Evolutionary conservation across 768 basidiomycete genomes (phyloP), one percentile per base, ranked within the genome.

Genomic region (Dentipellis fragilis): DNA sequence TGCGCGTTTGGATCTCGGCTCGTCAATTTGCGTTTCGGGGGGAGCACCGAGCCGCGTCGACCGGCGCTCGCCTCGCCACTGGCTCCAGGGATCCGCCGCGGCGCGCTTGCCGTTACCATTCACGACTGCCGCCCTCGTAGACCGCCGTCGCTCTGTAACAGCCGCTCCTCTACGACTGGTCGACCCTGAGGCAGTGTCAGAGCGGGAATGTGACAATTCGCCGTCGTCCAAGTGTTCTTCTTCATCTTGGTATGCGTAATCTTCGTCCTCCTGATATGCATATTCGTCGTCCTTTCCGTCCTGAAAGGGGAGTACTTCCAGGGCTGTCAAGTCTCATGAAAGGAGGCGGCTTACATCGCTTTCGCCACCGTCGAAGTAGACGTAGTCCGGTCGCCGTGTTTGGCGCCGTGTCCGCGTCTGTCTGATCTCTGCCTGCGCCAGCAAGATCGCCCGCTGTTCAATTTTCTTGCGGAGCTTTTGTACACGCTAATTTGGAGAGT

Each of bases 351-450:
- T 72, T 74, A 74, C 85, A 69, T 86, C 89, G 62, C 82, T 85
- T 56, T 79, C 81, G 61, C 74, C 71, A 56, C 76, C 76, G 62
- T 84, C 79, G 63, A 78, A 75, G 68, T 91, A 89, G 52, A 87
- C 87, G 69, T 93, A 93, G 73, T 90, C 86, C 49, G 87, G 86
- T 59, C 80, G 82, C 45, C 79, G 78, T 2, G 84, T 82, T 69
- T 80, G 79, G 53, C 85, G 77, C 57, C 89, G 78, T 17, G 89
- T 91, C 57, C 90, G 78, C 23, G 88, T 91, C 68, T 84, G 81
- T 58, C 89, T 80, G 57, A 89, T 71, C 66, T 90, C 89, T 38
- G 85, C 82, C 66, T 89, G 87, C 17, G 83, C 87, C 59, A 84
- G 71, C 56, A 84, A 71, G 39, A 81, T 66, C 47, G 80, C 75